Conservation (phyloP, 2,329 filamentous ascomycete genomes). For the Fusarium oligoseptatum region DNA sequence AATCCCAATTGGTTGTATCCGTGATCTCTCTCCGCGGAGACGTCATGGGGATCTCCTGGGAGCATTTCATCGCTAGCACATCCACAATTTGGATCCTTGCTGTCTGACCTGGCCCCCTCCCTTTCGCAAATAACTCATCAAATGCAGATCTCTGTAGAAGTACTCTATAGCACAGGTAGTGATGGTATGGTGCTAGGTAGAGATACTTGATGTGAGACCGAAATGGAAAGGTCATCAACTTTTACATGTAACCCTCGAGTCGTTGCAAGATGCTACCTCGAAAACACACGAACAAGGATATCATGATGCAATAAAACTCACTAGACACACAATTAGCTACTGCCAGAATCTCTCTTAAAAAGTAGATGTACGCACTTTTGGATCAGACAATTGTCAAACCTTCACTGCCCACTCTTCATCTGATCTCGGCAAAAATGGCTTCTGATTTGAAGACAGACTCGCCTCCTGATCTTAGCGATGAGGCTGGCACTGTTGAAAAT, state of each 20-base stretch:
- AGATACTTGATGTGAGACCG: neutral
- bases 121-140: neutral
- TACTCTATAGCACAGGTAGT: neutral
- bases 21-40: neutral
- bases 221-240: constrained; percentile 4
- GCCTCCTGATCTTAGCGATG: constrained; percentile 37
- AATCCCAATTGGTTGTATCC: neutral
- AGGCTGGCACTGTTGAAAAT: constrained; percentile 20
- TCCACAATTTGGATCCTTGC: neutral
- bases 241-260: neutral
- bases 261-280: constrained; percentile 10
- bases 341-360: neutral
- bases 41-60: neutral
- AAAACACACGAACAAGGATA: constrained; percentile 13
- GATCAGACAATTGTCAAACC: neutral
- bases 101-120: neutral
- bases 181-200: neutral
- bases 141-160: neutral
- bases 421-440: neutral
- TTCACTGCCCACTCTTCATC: neutral
- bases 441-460: constrained; percentile 11
- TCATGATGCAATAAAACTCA: constrained; percentile 25
- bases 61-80: neutral
- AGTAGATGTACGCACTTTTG: rapidly evolving
- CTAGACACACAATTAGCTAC: neutral